Evolutionary conservation across 1,284 basidiomycete genomes (phyloP).

Genomic region (Apiotrichum sp.): DNA sequence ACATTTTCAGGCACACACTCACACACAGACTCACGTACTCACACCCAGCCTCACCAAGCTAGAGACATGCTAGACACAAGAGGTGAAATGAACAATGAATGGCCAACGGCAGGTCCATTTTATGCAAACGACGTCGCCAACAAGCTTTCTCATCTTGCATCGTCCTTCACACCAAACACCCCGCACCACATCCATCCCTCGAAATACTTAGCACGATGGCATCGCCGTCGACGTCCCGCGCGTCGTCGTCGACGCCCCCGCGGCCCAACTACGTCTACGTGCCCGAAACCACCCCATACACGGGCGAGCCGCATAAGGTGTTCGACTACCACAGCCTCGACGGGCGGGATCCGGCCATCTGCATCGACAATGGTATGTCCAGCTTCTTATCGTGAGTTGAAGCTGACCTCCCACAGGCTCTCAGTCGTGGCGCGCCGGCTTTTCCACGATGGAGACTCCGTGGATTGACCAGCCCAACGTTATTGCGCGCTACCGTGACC

Average conservation of each 20-base stretch:
- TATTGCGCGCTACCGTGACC: conserved; percentile 78
- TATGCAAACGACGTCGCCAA: no score
- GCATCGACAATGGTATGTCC: conserved; percentile 86
- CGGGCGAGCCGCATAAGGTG: conserved; percentile 23
- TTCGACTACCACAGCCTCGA: conserved; percentile 34
- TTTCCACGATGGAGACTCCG: conserved; percentile 51
- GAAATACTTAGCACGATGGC: background rate
- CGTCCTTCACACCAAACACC: no score
- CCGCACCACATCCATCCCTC: no score
- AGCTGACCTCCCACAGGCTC: conserved; percentile 52
- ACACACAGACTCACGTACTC: no score
- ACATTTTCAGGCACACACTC: no score
- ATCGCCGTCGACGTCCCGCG: conserved; percentile 14
- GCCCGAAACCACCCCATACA: conserved; percentile 19
- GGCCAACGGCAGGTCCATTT: no score
- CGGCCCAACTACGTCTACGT: conserved; percentile 27
- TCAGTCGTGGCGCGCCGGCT: conserved; percentile 83
- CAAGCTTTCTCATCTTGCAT: no score
- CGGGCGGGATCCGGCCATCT: conserved; percentile 49
- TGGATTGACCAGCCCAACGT: conserved; percentile 63
- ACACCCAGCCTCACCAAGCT: no score
- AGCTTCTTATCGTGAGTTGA: no score
- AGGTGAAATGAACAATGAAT: no score
- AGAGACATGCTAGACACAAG: no score
- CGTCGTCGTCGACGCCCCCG: conserved; percentile 18